Conservation (phyloP, 495 filamentous ascomycete species). For the Glarea lozoyensis region DNA sequence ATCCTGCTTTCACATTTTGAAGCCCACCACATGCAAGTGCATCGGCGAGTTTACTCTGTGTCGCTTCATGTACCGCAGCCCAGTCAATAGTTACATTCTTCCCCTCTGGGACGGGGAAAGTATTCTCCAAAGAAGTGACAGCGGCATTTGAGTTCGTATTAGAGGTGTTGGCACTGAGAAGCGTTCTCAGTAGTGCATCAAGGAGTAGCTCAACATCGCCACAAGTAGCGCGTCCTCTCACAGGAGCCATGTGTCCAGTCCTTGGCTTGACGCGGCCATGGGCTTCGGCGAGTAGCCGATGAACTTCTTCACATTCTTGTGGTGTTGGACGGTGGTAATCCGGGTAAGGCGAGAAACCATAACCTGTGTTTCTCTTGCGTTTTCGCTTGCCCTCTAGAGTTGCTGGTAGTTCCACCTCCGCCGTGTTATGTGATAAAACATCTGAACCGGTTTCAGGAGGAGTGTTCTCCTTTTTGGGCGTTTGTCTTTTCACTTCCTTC, state of each 20-base stretch:
- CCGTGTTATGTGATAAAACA: too few species aligned
- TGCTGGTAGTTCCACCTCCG: too few species aligned
- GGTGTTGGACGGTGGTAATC: constrained; percentile 57
- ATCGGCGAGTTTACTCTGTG: constrained; percentile 54
- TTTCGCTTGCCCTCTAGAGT: background rate
- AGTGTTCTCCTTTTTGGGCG: too few species aligned
- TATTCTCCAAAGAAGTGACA: constrained; percentile 59
- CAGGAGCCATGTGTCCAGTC: constrained; percentile 60
- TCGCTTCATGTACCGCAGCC: constrained; percentile 64
- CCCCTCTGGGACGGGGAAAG: constrained; percentile 63
- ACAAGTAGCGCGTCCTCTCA: constrained; percentile 75
- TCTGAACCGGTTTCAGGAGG: too few species aligned
- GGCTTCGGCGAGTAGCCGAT: constrained; percentile 50
- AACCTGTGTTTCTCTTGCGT: background rate
- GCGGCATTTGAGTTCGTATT: constrained; percentile 57
- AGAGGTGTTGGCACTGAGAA: constrained; percentile 69
- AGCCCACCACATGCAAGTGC: constrained; percentile 70
- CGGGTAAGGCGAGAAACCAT: constrained; percentile 54
- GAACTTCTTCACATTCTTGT: constrained; percentile 68
- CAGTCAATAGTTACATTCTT: constrained; percentile 71
- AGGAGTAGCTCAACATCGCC: constrained; percentile 90
- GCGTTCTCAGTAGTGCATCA: constrained; percentile 77
- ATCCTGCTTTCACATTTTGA: constrained; percentile 58
- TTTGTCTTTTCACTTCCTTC: too few species aligned
- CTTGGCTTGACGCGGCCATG: constrained; percentile 63